Conservation (phyloP, 805 yeast genomes). For the Helenozyma baotianmanensis region DNA sequence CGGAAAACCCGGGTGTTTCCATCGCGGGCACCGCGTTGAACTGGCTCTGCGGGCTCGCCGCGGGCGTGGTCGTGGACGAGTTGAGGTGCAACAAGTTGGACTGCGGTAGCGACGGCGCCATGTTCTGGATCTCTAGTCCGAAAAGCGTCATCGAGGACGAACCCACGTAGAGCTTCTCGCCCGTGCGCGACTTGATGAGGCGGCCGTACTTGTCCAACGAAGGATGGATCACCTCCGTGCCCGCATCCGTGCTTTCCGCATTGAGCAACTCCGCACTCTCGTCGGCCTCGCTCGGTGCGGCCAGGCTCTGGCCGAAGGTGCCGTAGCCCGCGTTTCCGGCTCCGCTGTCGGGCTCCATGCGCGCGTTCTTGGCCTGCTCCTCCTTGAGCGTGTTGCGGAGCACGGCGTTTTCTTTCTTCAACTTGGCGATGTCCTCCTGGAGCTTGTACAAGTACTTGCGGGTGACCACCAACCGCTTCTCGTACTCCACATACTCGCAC, state of each 20-base stretch:
- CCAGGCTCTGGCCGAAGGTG: neutral
- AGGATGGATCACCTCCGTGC: constrained; percentile 58
- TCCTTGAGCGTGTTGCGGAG: constrained; percentile 43
- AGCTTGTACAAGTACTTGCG: constrained; percentile 62
- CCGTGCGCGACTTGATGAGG: constrained; percentile 68
- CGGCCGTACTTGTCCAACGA: constrained; percentile 69
- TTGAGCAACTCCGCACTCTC: constrained; percentile 4
- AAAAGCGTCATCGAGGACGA: constrained; percentile 80
- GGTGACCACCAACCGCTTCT: constrained; percentile 67
- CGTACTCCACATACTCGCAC: constrained; percentile 71
- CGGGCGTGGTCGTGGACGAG: constrained; percentile 12
- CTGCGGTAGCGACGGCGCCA: constrained; percentile 39
- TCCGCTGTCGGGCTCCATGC: neutral
- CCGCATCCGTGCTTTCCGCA: constrained; percentile 2
- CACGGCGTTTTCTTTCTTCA: constrained; percentile 62
- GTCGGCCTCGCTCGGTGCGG: constrained; percentile 1
- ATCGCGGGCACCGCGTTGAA: constrained; percentile 9
- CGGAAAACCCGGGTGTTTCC: constrained; percentile 7
- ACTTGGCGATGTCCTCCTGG: constrained; percentile 61
- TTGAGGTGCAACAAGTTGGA: constrained; percentile 14
- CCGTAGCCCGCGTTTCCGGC: too few species aligned
- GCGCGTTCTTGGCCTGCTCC: constrained; percentile 13
- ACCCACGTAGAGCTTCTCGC: constrained; percentile 72
- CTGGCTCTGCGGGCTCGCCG: constrained; percentile 6
- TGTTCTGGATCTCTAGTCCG: constrained; percentile 70